Percentiles rank a stretch among this genome's conserved stretches.
Conservation (phyloP, 2,329 filamentous ascomycete species). For the Dendrostoma leiphaemia region DNA sequence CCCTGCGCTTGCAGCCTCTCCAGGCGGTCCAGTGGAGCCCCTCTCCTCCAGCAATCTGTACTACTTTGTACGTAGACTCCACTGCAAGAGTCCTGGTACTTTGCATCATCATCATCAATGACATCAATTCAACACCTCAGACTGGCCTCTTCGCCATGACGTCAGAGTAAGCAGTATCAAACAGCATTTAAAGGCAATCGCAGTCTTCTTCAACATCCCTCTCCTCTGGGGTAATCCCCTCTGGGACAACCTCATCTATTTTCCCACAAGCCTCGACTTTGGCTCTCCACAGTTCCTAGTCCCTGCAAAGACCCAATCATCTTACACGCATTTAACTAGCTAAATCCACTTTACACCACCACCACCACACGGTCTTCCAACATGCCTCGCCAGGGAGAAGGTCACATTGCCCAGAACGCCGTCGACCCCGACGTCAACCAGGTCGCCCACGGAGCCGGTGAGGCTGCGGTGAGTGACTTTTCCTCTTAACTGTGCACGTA, state of each 20-base stretch:
- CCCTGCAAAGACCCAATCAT: not conserved
- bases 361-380: conserved; percentile 21
- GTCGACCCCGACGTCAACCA: conserved; percentile 35
- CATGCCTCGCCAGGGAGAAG: conserved; percentile 52
- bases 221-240: no score
- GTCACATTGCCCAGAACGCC: conserved; percentile 43
- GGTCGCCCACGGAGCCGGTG: conserved; percentile 44
- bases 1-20: no score
- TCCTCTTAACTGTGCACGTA: no score
- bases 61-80: no score
- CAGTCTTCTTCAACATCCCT: not conserved
- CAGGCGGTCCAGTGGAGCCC: no score
- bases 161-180: no score
- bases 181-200: no score
- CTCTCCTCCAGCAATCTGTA: no score
- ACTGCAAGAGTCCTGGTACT: no score
- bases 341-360: not conserved
- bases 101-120: not conserved
- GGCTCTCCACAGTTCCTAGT: no score
- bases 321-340: not conserved
- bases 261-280: no score
- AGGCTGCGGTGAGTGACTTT: conserved; percentile 32
- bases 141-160: not conserved
- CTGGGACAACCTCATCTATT: no score
- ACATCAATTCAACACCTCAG: not conserved